Evolutionary conservation across 345 rosid genomes (phyloP), one percentile per base, ranked within the genome.

Genomic region (Arabis alpina): DNA sequence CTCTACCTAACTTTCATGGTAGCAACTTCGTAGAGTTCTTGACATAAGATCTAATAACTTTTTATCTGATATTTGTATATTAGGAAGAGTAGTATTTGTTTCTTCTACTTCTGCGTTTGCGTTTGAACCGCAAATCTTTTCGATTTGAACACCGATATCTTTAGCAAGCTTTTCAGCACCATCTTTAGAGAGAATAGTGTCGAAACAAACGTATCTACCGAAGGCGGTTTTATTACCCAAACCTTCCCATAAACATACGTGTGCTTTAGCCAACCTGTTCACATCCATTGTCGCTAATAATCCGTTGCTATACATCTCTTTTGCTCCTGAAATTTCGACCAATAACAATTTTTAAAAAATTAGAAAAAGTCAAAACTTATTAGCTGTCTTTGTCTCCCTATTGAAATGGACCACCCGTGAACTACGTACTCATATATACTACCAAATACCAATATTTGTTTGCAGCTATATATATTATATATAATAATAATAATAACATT

Each of bases 161-260:
- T 49, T 61, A 0, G 92, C 91, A 55, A 91, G 58, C 27, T 69
- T 79, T 48, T 75, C 79, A 5, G 84, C 95, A 5, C 74, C 82
- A 4, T 80, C 80, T 0, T 37, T 61, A 36, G 77, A 72, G 10
- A 91, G 74, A n/a, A 91, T 87, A 13, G 59, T 58, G 56, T 91
- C 97, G 54, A 62, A 88, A 81, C 89, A 83, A 37, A 91, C 58
- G 83, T 85, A 87, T 56, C 97, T 84, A 8, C 91, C 95, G 5
- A 63, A 81, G 2, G 86, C 89, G 3, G 85, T 76, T 75, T 78
- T 84, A 61, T 47, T 55, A 76, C 75, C 57, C 83, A 91, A 85
- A 10, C 73, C 89, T 49, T 91, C 87, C 34, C 68, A 87, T 32
- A 93, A 79, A 10, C 82, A 50, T 1, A 80, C 75, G 53, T 93